These are phyloP conservation scores for Rhododendron ferrugineum DNA, from an alignment of 148 eudicot species.

Conservation along the genomic window DNA sequence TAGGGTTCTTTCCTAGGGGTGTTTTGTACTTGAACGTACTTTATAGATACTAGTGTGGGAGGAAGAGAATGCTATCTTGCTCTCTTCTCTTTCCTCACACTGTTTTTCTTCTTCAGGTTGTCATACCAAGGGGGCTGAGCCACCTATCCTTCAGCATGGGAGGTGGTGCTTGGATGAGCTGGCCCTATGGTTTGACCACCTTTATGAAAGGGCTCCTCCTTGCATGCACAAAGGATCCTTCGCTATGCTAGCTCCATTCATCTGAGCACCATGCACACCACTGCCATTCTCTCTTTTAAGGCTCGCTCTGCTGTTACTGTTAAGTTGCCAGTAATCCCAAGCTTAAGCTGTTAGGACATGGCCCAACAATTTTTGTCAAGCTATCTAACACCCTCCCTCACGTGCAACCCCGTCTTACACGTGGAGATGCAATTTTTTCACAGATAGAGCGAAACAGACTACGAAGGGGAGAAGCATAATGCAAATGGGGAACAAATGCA, in stretches of 20 bases:
- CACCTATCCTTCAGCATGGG: background rate
- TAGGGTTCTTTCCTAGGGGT: background rate
- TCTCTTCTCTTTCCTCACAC: background rate
- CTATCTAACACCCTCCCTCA: too few relatives aligned
- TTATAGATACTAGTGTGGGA: background rate
- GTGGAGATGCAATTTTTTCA: too few relatives aligned
- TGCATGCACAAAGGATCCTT: background rate
- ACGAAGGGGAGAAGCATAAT: too few relatives aligned
- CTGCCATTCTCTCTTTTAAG: background rate
- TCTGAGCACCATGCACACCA: background rate
- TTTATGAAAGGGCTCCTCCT: background rate
- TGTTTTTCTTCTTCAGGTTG: background rate
- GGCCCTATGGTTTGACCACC: background rate
- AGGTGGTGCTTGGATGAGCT: background rate
- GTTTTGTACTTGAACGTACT: background rate
- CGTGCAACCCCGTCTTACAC: too few relatives aligned
- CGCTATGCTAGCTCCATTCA: background rate
- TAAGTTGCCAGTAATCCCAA: too few relatives aligned
- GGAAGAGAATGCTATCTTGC: background rate
- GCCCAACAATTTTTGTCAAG: too few relatives aligned
- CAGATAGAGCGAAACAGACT: too few relatives aligned
- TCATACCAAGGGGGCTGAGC: background rate
- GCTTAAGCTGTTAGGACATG: too few relatives aligned
- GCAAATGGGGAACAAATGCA: too few relatives aligned
- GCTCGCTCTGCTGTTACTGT: background rate